Percentiles rank a stretch among this genome's conserved stretches.
Evolutionary conservation across 345 rosid species (phyloP).

Genomic region (Dimocarpus longan): DNA sequence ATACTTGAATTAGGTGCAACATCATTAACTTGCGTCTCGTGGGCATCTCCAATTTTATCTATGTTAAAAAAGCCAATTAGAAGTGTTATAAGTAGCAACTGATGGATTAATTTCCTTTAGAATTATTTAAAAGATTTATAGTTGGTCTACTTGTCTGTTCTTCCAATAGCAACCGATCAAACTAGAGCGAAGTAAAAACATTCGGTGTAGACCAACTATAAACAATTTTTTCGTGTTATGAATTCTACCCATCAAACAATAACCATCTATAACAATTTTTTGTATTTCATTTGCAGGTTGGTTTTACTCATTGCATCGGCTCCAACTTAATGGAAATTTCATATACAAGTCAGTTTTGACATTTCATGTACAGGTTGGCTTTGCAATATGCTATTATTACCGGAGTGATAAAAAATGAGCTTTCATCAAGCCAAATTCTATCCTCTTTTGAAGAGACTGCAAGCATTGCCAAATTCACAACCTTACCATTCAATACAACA

Average conservation of each 20-base stretch:
- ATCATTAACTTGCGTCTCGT: background rate
- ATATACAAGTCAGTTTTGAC: too few relatives aligned
- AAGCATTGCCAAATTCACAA: too few relatives aligned
- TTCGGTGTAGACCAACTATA: background rate
- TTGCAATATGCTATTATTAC: too few relatives aligned
- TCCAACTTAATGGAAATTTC: too few relatives aligned
- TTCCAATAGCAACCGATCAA: slow-evolving; percentile 8
- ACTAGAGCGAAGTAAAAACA: background rate
- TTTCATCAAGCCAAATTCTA: too few relatives aligned
- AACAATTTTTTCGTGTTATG: background rate
- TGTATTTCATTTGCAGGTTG: too few relatives aligned
- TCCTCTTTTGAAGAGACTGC: too few relatives aligned
- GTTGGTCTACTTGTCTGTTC: background rate
- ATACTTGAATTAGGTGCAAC: background rate
- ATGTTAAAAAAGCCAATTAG: background rate
- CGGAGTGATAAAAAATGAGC: too few relatives aligned
- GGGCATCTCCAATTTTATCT: background rate
- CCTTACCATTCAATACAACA: too few relatives aligned
- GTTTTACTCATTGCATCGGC: too few relatives aligned
- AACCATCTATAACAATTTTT: too few relatives aligned
- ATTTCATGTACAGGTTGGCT: too few relatives aligned
- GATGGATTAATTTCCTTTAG: background rate
- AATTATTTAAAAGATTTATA: background rate
- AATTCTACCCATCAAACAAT: background rate
- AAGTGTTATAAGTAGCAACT: background rate